These are phyloP conservation scores for Hyphodiscus hymeniophilus DNA, from an alignment of 495 filamentous ascomycete species.

Conservation along the genomic window DNA sequence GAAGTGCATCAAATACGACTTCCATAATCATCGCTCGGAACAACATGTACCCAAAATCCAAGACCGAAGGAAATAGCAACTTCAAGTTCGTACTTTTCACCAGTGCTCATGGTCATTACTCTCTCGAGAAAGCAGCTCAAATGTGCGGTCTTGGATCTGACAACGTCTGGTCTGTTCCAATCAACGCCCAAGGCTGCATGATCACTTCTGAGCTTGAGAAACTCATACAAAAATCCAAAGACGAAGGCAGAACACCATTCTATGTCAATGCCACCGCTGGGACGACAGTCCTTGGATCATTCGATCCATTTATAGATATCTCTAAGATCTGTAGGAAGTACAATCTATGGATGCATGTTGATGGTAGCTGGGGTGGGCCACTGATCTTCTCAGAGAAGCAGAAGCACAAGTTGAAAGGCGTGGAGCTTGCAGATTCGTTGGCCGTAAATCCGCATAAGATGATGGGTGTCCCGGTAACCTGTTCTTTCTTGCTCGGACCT, in stretches of 20 bases:
- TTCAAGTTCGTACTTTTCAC: conserved; percentile 80
- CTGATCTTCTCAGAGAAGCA: conserved; percentile 67
- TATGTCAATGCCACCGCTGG: conserved; percentile 95
- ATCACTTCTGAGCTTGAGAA: conserved; percentile 52
- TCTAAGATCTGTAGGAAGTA: conserved; percentile 61
- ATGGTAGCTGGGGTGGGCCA: conserved; percentile 83
- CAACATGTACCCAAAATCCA: conserved; percentile 68
- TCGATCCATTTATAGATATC: conserved; percentile 70
- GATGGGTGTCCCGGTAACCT: conserved; percentile 84
- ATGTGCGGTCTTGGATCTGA: conserved; percentile 73
- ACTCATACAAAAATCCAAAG: conserved; percentile 47
- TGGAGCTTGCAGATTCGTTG: conserved; percentile 67
- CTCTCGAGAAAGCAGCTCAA: conserved; percentile 85
- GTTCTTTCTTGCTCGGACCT: conserved; percentile 74
- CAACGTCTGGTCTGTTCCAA: conserved; percentile 63
- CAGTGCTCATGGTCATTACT: conserved; percentile 83
- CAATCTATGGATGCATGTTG: conserved; percentile 82
- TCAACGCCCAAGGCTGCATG: conserved; percentile 69
- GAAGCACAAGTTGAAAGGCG: conserved; percentile 55
- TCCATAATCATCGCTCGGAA: conserved; percentile 88
- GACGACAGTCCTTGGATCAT: conserved; percentile 87
- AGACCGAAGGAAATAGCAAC: conserved; percentile 56
- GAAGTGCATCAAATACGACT: conserved; percentile 76
- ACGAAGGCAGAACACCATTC: conserved; percentile 68
- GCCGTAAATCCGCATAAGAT: conserved; percentile 95